Evolutionary conservation across 768 basidiomycete genomes (phyloP), one percentile per base, ranked within the genome.

Genomic region (Suillus cothurnatus): DNA sequence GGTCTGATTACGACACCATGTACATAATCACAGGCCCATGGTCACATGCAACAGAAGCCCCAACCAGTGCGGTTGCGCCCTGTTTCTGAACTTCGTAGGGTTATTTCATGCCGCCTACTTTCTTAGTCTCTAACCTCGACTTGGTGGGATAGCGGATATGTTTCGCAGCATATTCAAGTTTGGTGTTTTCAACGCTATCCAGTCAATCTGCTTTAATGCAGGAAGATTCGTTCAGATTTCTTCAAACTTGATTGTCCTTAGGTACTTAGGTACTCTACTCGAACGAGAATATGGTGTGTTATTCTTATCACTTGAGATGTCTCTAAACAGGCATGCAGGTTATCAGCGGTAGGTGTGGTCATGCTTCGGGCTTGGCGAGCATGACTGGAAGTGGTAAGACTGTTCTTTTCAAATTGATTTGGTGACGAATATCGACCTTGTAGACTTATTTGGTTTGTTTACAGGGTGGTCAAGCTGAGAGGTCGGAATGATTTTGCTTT

Each of bases 361-460:
- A 36, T 67, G 19, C 28, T 49, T 71, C 58, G 61, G 56, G 65
- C 32, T 52, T 39, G 39, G 38, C 9, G 26, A 39, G 9, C 50
- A 32, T 60, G 59, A 99, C 97, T 17, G 95, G 96, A 34, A 93
- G 94, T 60, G 97, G 97, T 32, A 99, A 99, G 77, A 99, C 97
- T 0, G 94, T 92, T 11, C 78, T 99, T 34, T 99, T 99, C 70
- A 97, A 99, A 73, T 80, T 99, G 17, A 87, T 99, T 99, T 67
- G 95, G 93, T 12, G 95, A 99, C 72, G 91, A 93, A 62, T 98
- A 88, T 71, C 84, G 97, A 32, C 95, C 97, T 2, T 96, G 94
- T 78, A 88, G 87, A 71, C 82, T 97, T 6, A 85, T 81, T 4
- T 84, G 88, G 61, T 80, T 86, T 70, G 91, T 97, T 11, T 85